Evolutionary conservation across 768 basidiomycete genomes (phyloP).

Genomic region (Hydnomerulius pinastri): DNA sequence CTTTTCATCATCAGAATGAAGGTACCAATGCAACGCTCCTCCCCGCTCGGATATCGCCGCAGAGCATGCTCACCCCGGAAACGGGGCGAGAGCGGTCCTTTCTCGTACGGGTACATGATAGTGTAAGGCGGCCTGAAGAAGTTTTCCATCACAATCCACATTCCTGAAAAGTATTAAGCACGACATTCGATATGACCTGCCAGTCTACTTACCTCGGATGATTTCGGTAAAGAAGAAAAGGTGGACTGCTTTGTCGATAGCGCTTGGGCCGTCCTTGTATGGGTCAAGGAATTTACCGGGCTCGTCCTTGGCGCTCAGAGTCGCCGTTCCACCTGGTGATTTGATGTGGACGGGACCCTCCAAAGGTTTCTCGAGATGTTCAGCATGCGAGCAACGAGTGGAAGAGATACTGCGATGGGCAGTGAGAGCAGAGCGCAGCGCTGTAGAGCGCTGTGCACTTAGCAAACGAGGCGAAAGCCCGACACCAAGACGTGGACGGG

Average conservation of each 20-base stretch:
- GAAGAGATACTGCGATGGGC: constrained; percentile 44
- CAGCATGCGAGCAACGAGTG: constrained; percentile 22
- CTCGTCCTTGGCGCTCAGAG: constrained; percentile 38
- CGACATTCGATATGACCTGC: background rate
- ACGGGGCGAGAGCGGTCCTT: constrained; percentile 94
- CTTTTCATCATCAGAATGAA: constrained; percentile 10
- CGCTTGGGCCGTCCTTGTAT: constrained; percentile 80
- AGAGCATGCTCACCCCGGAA: constrained; percentile 99
- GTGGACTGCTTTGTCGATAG: constrained; percentile 94
- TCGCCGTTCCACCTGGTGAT: constrained; percentile 37
- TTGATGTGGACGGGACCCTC: constrained; percentile 28
- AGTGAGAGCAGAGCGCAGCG: constrained; percentile 39
- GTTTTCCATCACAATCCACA: constrained; percentile 95
- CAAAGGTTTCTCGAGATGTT: constrained; percentile 20
- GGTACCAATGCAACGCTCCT: constrained; percentile 98
- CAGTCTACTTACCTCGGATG: constrained; percentile 71
- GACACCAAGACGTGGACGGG: constrained; percentile 50
- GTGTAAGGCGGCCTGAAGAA: constrained; percentile 96
- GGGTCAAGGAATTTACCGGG: constrained; percentile 60
- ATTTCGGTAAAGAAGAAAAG: constrained; percentile 99
- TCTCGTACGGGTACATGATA: constrained; percentile 98
- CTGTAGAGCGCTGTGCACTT: constrained; percentile 24
- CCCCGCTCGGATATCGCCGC: constrained; percentile 94
- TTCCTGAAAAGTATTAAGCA: constrained; percentile 55
- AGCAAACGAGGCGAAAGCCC: constrained; percentile 52